Evolutionary conservation across 2,329 filamentous ascomycete species (phyloP), one percentile per base, ranked within the genome.

Genomic region (Coniochaeta sp.): DNA sequence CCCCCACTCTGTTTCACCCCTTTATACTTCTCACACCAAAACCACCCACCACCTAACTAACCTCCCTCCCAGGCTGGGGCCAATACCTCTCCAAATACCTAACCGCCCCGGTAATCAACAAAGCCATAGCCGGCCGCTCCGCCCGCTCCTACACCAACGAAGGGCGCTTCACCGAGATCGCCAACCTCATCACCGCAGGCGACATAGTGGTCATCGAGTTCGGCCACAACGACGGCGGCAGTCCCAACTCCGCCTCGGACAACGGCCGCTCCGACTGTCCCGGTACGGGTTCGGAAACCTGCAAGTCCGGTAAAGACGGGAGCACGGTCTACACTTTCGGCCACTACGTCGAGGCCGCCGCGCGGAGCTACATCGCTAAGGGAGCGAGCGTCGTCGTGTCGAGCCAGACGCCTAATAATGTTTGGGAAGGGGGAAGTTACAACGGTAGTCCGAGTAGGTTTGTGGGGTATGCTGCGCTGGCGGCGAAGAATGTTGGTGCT

Each of bases 181-280:
- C 76, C 53, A 63, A 67, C 32, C 57, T 70, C 2, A 67, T 85
- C 13, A 55, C 74, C 57, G 52, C 71, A 3, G 80, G 78, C 53
- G 83, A 87, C 67, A 81, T 79, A 59, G 82, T 86, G 8, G 71
- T 87, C 52, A 85, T 87, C 53, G 82, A 86, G 60, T 86, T 87
- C 61, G 84, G 85, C 0, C 84, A 87, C 71, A 88, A 87, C 64
- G 85, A 87, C 61, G 83, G 82, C 40, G 81, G 82, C 6, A 73
- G 73, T 2, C 71, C 81, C 3, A 60, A 57, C 50, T 62, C 64
- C 7, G 70, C 58, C 8, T 56, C 63, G 12, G 83, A 86, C 66
- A 86, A 86, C 59, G 81, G 80, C 4, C 76, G 82, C 24, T 75
- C 73, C 13, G 80, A 78, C 57, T 86, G 83, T 57, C 65, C 63